Evolutionary conservation across 1,139 yeast species (phyloP).

Genomic region (Hanseniaspora gamundiae): DNA sequence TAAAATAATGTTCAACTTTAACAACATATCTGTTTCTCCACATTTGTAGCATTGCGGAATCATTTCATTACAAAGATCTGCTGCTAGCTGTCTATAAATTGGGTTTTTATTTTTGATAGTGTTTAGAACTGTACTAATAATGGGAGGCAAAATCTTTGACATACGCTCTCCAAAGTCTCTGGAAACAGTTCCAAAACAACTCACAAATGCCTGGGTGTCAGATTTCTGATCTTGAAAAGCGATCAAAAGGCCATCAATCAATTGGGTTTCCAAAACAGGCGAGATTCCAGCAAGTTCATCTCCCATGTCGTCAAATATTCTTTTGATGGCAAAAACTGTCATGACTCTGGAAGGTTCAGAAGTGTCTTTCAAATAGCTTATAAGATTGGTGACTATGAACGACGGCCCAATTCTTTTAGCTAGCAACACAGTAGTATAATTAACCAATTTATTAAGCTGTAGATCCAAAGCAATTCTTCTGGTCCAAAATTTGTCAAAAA

Average conservation of each 20-base stretch:
- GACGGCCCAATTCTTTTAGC: conserved; percentile 59
- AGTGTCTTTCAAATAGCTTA: conserved; percentile 61
- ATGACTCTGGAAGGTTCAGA: conserved; percentile 69
- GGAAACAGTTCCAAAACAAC: conserved; percentile 56
- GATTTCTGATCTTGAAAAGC: conserved; percentile 72
- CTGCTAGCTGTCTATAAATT: conserved; percentile 73
- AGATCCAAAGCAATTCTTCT: conserved; percentile 53
- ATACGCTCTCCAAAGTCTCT: conserved; percentile 58
- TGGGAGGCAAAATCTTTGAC: conserved; percentile 63
- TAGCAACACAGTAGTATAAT: conserved; percentile 59
- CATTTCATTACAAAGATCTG: conserved; percentile 58
- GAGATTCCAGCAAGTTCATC: conserved; percentile 40
- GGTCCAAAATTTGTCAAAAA: conserved; percentile 69
- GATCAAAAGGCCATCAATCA: conserved; percentile 73
- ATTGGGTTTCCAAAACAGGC: conserved; percentile 48
- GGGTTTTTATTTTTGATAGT: conserved; percentile 64
- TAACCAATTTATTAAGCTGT: conserved; percentile 45
- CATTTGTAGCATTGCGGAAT: conserved; percentile 62
- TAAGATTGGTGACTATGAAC: conserved; percentile 44
- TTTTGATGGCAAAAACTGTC: conserved; percentile 62
- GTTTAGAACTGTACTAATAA: conserved; percentile 62
- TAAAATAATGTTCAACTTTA: conserved; percentile 60
- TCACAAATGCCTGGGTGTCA: conserved; percentile 42
- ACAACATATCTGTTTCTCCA: conserved; percentile 49
- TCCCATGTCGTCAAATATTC: conserved; percentile 29